Conservation (phyloP, 192 early-diverging fungal species). For the Gonapodya prolifera region DNA sequence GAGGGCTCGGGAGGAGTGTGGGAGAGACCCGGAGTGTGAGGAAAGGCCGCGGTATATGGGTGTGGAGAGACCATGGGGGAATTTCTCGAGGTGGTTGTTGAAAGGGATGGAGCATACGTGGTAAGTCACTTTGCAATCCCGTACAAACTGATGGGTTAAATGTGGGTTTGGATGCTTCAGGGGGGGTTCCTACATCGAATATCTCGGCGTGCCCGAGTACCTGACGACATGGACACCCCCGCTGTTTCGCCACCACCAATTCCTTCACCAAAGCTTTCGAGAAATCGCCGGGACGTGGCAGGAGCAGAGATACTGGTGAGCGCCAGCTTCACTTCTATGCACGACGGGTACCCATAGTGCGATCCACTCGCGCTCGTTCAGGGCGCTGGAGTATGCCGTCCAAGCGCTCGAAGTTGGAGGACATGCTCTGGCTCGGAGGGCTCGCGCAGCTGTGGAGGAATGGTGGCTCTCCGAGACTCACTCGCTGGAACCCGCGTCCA, state of each 20-base stretch:
- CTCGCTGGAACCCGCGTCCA: no score
- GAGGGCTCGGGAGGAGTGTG: not conserved
- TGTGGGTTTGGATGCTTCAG: not conserved
- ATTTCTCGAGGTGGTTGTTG: not conserved
- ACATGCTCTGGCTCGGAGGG: not conserved
- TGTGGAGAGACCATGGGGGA: not conserved
- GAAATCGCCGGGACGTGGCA: not conserved
- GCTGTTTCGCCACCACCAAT: not conserved
- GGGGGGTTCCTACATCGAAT: not conserved
- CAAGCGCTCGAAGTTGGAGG: not conserved
- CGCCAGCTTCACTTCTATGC: not conserved
- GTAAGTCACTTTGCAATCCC: not conserved
- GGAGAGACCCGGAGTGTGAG: not conserved
- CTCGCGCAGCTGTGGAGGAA: not conserved
- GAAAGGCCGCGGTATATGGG: not conserved
- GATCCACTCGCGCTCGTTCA: not conserved
- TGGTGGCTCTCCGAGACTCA: not conserved
- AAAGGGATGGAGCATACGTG: slow-evolving; percentile 4
- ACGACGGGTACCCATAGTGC: not conserved
- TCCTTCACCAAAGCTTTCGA: not conserved
- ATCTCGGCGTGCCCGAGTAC: not conserved
- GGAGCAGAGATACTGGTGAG: not conserved
- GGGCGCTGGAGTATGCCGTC: not conserved
- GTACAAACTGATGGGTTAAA: not conserved
- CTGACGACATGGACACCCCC: not conserved